Base-by-base conservation (phyloP, 2,329 filamentous ascomycete species). In the Claviceps sp. region DNA sequence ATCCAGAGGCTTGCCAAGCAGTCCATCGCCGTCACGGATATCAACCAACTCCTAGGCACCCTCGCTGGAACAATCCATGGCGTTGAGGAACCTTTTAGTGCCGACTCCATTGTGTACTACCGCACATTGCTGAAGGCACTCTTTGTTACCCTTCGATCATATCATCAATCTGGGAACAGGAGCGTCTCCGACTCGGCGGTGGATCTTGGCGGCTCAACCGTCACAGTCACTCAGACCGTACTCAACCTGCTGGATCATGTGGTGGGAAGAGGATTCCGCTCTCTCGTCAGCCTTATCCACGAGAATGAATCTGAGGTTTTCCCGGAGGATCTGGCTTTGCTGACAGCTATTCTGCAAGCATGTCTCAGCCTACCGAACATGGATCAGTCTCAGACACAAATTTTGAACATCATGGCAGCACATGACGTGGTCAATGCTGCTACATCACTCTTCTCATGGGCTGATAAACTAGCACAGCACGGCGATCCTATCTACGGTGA, bases 401-500 rank as follows among this genome's bases (percentile, higher is more conserved):
- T 91, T 40, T 75, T 88, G 50, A 79, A 82, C 61, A 82, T 83
- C 57, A 74, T 89, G 73, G 73, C 78, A 1, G 79, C 80, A 47
- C 82, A 89, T 63, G 82, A 86, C 56, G 84, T 84, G 1, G 77
- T 88, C 46, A 86, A 91, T 60, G 86, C 89, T 55, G 90, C 89
- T 0, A 83, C 85, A 5, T 89, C 87, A 38, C 76, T 98, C 5
- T 97, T 91, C 68, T 95, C 89, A 0, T 98, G 93, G 93, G 81
- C 91, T 4, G 89, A 97, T 65, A 82, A 84, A 58, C 76, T 97
- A 24, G 79, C 85, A 0, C 77, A 85, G 39, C 78, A 85, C 52
- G 81, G 83, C 30, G 91, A 97, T 63, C 91, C 93, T 0, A 74
- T 97, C 34, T 97, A 96, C 65, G 93, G 90, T 57, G 90, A 96